Evolutionary conservation across 2,329 filamentous ascomycete species (phyloP).

Genomic region (Drechslerella coelobrocha): DNA sequence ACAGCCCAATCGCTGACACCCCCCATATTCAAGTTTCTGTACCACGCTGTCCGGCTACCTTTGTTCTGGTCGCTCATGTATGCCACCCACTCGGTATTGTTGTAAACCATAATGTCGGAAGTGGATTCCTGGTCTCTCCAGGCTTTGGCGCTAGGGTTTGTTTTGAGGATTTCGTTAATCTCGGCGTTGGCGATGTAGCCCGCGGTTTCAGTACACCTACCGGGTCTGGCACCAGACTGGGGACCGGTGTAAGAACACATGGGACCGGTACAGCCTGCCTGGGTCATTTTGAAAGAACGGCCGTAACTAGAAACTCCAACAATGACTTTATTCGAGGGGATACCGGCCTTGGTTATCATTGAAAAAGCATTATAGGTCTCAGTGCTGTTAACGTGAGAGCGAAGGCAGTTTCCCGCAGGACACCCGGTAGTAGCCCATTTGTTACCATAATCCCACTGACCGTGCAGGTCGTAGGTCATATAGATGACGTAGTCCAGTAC

Average conservation of each 20-base stretch:
- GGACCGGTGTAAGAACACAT: constrained; percentile 55
- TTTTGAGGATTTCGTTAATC: constrained; percentile 53
- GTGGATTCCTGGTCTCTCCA: constrained; percentile 24
- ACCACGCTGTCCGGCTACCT: background rate
- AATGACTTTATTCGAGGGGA: constrained; percentile 56
- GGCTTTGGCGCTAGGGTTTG: constrained; percentile 45
- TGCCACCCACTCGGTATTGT: constrained; percentile 55
- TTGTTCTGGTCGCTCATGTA: constrained; percentile 53
- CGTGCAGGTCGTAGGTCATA: constrained; percentile 30
- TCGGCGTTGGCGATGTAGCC: constrained; percentile 58
- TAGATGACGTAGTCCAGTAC: constrained; percentile 57
- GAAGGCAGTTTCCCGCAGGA: constrained; percentile 44
- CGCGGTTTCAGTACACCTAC: constrained; percentile 55
- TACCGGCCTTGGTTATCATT: constrained; percentile 42
- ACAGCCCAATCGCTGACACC: constrained; percentile 30
- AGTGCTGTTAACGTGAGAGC: constrained; percentile 52
- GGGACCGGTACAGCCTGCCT: constrained; percentile 54
- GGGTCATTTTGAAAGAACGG: constrained; percentile 57
- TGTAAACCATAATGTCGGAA: constrained; percentile 51
- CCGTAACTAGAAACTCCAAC: constrained; percentile 57
- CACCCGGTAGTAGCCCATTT: constrained; percentile 27
- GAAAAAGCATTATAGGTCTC: constrained; percentile 52
- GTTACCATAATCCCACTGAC: constrained; percentile 27
- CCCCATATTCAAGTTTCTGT: constrained; percentile 13
- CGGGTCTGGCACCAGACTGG: constrained; percentile 53